phyloP scores from a whole-genome alignment of 2,329 filamentous ascomycete species.

The Diaporthe sp. region DNA sequence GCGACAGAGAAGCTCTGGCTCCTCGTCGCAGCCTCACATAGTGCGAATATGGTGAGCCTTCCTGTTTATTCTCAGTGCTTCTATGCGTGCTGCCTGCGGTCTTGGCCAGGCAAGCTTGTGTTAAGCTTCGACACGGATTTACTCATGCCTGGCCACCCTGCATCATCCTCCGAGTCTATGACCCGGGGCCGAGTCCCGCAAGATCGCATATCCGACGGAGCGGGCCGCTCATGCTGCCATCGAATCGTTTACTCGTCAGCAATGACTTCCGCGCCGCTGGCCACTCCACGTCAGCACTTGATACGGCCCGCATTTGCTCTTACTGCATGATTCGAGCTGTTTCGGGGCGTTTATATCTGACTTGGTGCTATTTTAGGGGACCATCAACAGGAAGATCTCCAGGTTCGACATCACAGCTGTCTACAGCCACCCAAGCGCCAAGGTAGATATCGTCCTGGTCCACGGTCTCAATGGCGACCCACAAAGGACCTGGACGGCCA shows the following conservation, averaged over 20 bases:
- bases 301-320: neutral
- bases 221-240: conserved; percentile 31
- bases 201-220: conserved; percentile 34
- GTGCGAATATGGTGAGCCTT: conserved; percentile 44
- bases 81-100: neutral
- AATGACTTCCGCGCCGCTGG: conserved; percentile 41
- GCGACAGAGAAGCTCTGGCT: conserved; percentile 37
- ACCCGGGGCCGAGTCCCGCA: conserved; percentile 17
- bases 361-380: conserved; percentile 53
- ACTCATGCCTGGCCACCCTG: conserved; percentile 3
- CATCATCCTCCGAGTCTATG: conserved; percentile 26
- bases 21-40: conserved; percentile 37
- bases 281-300: conserved; percentile 24
- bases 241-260: conserved; percentile 1
- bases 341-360: conserved; percentile 4
- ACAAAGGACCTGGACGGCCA: conserved; percentile 71
- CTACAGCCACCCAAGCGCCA: conserved; percentile 70
- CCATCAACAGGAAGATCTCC: conserved; percentile 63
- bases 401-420: conserved; percentile 72
- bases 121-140: neutral
- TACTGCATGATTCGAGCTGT: neutral
- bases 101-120: neutral
- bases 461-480: conserved; percentile 79
- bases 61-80: neutral
- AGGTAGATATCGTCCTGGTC: conserved; percentile 77